phyloP scores from a whole-genome alignment of 139 green algal genomes.

The Picochlorum costavermella region DNA sequence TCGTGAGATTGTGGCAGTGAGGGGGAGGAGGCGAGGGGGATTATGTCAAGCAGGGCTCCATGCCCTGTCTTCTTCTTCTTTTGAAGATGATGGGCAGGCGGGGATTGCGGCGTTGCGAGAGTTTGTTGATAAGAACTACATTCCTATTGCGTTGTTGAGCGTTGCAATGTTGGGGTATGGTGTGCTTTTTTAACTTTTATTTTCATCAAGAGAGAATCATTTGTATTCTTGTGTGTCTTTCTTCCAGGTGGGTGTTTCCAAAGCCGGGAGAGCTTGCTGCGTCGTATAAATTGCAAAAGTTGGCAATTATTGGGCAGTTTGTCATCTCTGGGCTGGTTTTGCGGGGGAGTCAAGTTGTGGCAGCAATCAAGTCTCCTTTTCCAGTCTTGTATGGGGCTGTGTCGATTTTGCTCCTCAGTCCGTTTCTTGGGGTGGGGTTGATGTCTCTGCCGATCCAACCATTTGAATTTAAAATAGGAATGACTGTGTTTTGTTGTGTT shows the following conservation, averaged over 20 bases:
- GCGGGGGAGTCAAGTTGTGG: slow-evolving; percentile 25
- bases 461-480: slow-evolving; percentile 36
- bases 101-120: neutral
- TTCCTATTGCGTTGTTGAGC: neutral
- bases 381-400: slow-evolving; percentile 17
- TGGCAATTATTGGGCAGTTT: slow-evolving; percentile 34
- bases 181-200: neutral
- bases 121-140: slow-evolving; percentile 4
- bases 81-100: neutral
- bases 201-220: neutral
- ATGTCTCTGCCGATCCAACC: slow-evolving; percentile 40
- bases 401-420: slow-evolving; percentile 47
- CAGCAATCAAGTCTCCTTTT: slow-evolving; percentile 8
- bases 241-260: slow-evolving; percentile 21
- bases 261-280: slow-evolving; percentile 20
- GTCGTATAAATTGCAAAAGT: slow-evolving; percentile 16
- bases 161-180: neutral
- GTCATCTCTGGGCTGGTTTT: slow-evolving; percentile 38
- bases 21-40: neutral
- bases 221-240: neutral
- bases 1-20: too few relatives aligned
- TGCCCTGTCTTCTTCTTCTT: neutral
- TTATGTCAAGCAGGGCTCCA: neutral
- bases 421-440: slow-evolving; percentile 23
- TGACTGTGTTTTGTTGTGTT: slow-evolving; percentile 66